phyloP scores from a whole-genome alignment of 345 rosid species.

The Syzygium jambos region DNA sequence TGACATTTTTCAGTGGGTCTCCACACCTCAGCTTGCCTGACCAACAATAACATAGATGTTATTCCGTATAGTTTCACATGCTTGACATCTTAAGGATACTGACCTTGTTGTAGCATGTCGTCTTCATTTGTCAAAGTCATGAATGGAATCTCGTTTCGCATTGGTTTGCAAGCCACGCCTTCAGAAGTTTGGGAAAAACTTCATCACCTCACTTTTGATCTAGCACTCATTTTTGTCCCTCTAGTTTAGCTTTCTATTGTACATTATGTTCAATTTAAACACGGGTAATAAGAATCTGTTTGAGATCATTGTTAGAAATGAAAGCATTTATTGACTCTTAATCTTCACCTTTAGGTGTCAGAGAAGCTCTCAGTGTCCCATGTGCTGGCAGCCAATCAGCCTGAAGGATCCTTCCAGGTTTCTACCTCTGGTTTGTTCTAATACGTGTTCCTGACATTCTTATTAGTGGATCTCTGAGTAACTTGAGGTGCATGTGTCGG shows the following conservation, averaged over 20 bases:
- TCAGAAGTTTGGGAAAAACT: background rate
- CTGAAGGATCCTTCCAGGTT: constrained; percentile 60
- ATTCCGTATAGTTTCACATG: background rate
- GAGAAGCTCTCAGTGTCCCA: constrained; percentile 76
- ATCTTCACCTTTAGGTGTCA: constrained; percentile 52
- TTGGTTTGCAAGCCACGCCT: background rate
- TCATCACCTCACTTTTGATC: background rate
- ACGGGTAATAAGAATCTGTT: background rate
- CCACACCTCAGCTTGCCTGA: background rate
- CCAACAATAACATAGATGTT: background rate
- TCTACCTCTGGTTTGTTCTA: background rate
- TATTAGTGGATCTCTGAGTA: background rate
- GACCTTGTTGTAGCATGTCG: background rate
- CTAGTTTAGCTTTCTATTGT: background rate
- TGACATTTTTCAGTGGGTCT: background rate
- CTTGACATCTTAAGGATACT: background rate
- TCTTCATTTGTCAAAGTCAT: background rate
- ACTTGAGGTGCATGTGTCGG: background rate
- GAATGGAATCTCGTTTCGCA: background rate
- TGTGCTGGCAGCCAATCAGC: constrained; percentile 66
- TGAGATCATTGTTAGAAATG: background rate
- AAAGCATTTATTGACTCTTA: background rate
- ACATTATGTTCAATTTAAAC: background rate
- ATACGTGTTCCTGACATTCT: background rate
- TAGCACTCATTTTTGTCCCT: background rate